These are phyloP conservation scores for Yarrowia sp. DNA, from an alignment of 805 yeast genomes.

Conservation along the genomic window DNA sequence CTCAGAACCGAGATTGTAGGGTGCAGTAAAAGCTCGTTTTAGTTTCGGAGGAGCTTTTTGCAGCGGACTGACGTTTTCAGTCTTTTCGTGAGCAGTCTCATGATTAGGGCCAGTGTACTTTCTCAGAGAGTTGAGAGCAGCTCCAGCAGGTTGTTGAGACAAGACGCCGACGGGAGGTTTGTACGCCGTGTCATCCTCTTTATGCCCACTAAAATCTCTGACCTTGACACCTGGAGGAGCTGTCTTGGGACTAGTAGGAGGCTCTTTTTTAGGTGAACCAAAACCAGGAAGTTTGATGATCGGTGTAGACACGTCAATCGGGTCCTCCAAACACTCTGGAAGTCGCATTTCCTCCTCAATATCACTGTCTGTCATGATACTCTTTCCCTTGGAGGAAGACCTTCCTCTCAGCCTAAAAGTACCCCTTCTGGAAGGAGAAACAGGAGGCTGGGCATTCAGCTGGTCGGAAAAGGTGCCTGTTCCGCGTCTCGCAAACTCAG, in stretches of 20 bases:
- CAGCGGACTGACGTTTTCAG: neutral
- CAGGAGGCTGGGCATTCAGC: constrained; percentile 3
- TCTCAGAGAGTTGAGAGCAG: neutral
- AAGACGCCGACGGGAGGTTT: constrained; percentile 1
- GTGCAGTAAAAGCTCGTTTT: neutral
- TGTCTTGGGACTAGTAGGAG: neutral
- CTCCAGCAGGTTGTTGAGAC: neutral
- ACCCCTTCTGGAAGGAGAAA: neutral
- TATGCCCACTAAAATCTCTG: neutral
- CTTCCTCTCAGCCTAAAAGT: neutral
- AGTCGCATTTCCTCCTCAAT: neutral
- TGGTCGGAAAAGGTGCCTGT: constrained; percentile 14
- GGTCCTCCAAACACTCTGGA: neutral
- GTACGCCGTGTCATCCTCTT: neutral
- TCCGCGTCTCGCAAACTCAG: neutral
- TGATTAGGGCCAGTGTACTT: neutral
- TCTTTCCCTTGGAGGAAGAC: neutral
- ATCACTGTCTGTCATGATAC: constrained; percentile 14
- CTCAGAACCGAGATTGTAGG: neutral
- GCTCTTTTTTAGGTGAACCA: neutral
- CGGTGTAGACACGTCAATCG: neutral
- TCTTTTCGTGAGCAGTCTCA: neutral
- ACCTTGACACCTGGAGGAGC: neutral
- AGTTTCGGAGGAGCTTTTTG: neutral
- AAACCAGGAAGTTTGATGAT: constrained; percentile 6